Evolutionary conservation across 116 monocot species (phyloP).

Genomic region (Dioscorea cayenensis): DNA sequence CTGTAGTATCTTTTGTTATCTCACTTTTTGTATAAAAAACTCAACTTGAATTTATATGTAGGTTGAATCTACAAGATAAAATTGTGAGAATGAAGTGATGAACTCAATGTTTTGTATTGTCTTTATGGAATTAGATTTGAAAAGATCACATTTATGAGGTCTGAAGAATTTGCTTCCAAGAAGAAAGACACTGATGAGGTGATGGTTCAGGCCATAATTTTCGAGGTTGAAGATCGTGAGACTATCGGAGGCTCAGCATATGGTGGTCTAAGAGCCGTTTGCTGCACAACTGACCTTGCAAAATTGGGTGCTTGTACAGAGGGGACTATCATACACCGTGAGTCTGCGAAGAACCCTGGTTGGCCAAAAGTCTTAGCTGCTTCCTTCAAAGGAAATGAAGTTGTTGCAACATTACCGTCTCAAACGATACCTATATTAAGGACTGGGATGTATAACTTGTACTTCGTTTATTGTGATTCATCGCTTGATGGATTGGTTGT

Average conservation of each 20-base stretch:
- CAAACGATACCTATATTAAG: conserved; percentile 52
- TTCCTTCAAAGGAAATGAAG: conserved; percentile 49
- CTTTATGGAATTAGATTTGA: conserved; percentile 49
- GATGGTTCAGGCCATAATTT: conserved; percentile 73
- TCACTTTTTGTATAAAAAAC: no score
- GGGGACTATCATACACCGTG: conserved; percentile 57
- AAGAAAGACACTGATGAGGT: conserved; percentile 29
- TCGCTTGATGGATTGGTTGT: conserved; percentile 47
- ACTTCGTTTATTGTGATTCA: conserved; percentile 83
- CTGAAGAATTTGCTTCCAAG: conserved; percentile 35
- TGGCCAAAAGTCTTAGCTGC: conserved; percentile 66
- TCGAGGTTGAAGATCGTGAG: conserved; percentile 81
- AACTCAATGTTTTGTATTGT: neutral
- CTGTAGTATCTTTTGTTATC: no score
- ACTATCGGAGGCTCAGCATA: conserved; percentile 82
- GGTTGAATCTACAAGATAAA: no score
- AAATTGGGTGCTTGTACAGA: conserved; percentile 69
- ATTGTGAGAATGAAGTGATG: neutral
- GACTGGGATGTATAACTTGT: conserved; percentile 91
- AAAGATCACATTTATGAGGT: conserved; percentile 59
- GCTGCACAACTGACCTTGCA: conserved; percentile 88
- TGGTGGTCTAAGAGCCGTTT: conserved; percentile 83
- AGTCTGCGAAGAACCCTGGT: conserved; percentile 48
- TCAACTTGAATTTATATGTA: no score
- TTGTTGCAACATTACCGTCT: conserved; percentile 49